Evolutionary conservation across 345 rosid genomes (phyloP).

Genomic region (Erysimum cheiranthoides): DNA sequence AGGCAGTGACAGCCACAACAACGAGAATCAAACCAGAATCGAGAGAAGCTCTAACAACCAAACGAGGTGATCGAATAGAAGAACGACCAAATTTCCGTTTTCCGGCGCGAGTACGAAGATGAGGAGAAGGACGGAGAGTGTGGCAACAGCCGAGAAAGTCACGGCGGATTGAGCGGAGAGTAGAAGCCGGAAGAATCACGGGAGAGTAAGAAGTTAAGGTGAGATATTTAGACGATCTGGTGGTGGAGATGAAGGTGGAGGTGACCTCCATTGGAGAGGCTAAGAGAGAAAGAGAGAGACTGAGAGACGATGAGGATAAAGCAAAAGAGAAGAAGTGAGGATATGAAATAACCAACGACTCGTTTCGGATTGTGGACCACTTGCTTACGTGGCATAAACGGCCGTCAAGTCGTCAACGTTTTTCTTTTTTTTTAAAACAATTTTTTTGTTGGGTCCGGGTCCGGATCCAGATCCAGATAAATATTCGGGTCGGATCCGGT

Average conservation of each 20-base stretch:
- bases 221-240: conserved; percentile 51
- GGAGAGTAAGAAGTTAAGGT: conserved; percentile 48
- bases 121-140: conserved; percentile 55
- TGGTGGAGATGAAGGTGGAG: conserved; percentile 52
- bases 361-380: conserved; percentile 24
- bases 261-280: conserved; percentile 55
- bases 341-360: conserved; percentile 42
- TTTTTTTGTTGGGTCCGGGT: neutral
- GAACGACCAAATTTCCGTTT: conserved; percentile 38
- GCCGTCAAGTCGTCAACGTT: conserved; percentile 46
- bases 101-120: conserved; percentile 45
- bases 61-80: conserved; percentile 45
- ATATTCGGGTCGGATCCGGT: conserved; percentile 19
- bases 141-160: conserved; percentile 63
- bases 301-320: conserved; percentile 45
- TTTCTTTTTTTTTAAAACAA: neutral
- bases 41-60: conserved; percentile 60
- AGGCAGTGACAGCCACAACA: conserved; percentile 64
- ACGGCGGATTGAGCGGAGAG: conserved; percentile 48
- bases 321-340: conserved; percentile 34
- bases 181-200: conserved; percentile 42
- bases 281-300: conserved; percentile 28
- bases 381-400: conserved; percentile 49
- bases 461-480: neutral
- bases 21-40: conserved; percentile 52